Conservation (phyloP, 352 stramenopile species). For the Globisporangium uncinulatum region DNA sequence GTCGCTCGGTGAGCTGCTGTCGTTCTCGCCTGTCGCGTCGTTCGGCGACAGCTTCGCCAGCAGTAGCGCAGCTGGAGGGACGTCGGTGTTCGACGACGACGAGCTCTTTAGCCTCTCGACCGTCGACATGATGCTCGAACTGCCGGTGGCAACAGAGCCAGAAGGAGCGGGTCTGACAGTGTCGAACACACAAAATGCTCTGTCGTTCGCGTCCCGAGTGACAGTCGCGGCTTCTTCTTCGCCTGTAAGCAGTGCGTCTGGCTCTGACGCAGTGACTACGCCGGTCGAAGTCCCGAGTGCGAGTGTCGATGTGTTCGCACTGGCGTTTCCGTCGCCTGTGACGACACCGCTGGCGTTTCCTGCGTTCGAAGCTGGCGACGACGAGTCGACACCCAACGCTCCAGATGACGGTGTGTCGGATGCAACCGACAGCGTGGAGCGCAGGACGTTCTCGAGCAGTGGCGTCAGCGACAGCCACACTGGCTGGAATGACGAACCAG, state of each 20-base stretch:
- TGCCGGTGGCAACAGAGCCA: not conserved
- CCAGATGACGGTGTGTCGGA: not conserved
- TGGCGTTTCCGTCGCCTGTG: not conserved
- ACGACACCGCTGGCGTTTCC: not conserved
- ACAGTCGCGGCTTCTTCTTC: not conserved
- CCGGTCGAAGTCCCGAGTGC: not conserved
- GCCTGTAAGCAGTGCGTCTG: not conserved
- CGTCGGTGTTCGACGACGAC: constrained; percentile 20
- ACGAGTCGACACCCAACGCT: not conserved
- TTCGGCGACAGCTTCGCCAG: constrained; percentile 27
- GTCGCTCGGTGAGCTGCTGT: constrained; percentile 37
- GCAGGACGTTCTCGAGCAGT: constrained; percentile 2
- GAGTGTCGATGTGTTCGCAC: not conserved
- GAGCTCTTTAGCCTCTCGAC: constrained; percentile 26
- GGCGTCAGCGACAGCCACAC: not conserved
- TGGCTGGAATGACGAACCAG: not conserved
- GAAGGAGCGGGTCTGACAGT: constrained; percentile 1
- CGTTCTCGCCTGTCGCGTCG: constrained; percentile 47
- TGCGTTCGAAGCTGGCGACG: not conserved
- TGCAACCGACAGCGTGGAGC: not conserved
- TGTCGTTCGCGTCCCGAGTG: not conserved
- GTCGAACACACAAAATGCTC: too few relatives aligned
- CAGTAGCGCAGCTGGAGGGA: constrained; percentile 10
- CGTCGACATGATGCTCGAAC: constrained; percentile 5
- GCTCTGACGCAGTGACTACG: constrained; percentile 2